A percentile compares a stretch with the other conserved stretches of the same genome.
These are phyloP conservation scores for Coniochaeta prunicola DNA, from an alignment of 2,329 filamentous ascomycete species.

Conservation along the genomic window DNA sequence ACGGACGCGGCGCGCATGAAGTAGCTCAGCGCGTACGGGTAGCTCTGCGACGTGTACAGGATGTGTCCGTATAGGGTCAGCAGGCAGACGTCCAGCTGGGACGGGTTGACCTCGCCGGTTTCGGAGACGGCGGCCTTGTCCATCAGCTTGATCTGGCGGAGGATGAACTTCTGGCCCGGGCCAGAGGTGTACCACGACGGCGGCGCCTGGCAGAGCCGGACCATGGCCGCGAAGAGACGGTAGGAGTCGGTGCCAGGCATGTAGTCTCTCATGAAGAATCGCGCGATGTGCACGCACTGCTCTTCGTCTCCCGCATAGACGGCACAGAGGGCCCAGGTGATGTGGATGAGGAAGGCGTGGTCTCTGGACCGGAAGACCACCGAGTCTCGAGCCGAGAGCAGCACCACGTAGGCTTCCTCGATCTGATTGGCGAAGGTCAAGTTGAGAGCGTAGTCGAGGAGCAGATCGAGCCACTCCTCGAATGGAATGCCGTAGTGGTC, in stretches of 20 bases:
- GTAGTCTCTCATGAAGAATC: constrained; percentile 79
- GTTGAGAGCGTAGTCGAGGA: constrained; percentile 77
- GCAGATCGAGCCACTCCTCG: constrained; percentile 79
- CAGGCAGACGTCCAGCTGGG: constrained; percentile 64
- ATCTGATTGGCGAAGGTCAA: constrained; percentile 61
- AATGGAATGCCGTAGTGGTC: constrained; percentile 68
- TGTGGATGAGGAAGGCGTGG: constrained; percentile 64
- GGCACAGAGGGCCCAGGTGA: constrained; percentile 80
- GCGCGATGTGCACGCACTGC: constrained; percentile 62
- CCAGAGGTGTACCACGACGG: constrained; percentile 72
- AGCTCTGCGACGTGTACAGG: constrained; percentile 74
- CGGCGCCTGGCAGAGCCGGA: constrained; percentile 66
- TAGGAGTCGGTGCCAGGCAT: constrained; percentile 64
- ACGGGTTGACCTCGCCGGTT: constrained; percentile 18
- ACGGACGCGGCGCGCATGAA: constrained; percentile 73
- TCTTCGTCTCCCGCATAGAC: constrained; percentile 75
- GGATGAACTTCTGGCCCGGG: constrained; percentile 80
- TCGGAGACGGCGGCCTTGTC: constrained; percentile 59
- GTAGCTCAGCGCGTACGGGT: constrained; percentile 79
- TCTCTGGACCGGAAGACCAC: constrained; percentile 70
- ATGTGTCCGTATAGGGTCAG: constrained; percentile 89
- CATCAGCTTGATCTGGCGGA: constrained; percentile 85
- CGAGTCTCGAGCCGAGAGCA: constrained; percentile 70
- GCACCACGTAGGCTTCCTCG: constrained; percentile 70
- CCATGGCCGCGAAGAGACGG: constrained; percentile 74